Conservation (phyloP, 2,329 filamentous ascomycete species). For the Microsporum canis region DNA sequence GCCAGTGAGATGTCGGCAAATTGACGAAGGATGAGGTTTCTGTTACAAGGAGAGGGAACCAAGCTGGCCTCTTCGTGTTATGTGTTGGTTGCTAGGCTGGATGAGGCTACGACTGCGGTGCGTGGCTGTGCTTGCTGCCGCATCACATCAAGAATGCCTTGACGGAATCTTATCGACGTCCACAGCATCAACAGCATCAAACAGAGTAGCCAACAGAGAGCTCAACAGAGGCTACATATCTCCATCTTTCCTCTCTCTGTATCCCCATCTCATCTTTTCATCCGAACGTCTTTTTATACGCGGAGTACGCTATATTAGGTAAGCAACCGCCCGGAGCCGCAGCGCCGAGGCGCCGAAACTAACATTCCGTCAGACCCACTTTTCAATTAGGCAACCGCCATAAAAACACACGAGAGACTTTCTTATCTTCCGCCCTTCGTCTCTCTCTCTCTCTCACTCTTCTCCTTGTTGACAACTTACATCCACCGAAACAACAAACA, state of each 20-base stretch:
- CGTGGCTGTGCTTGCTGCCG: not conserved
- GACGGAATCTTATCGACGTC: too few species aligned
- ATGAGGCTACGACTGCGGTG: not conserved
- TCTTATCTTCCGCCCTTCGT: not conserved
- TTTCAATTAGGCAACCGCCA: constrained; percentile 3
- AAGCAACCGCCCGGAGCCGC: not conserved
- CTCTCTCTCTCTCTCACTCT: not conserved
- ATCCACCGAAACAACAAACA: not conserved
- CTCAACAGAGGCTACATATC: not conserved
- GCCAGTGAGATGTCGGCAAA: not conserved
- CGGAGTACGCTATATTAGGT: not conserved
- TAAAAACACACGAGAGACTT: not conserved
- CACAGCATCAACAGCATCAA: too few species aligned
- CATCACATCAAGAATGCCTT: not conserved
- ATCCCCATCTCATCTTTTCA: not conserved
- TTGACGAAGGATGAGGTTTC: not conserved
- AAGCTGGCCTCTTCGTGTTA: not conserved
- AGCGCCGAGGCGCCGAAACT: not conserved
- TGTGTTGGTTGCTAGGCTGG: not conserved
- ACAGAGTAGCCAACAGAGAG: too few species aligned
- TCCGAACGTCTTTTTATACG: not conserved
- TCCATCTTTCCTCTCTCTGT: not conserved
- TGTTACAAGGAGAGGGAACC: not conserved
- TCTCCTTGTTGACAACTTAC: not conserved
- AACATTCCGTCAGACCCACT: not conserved